Conservation (phyloP, 768 basidiomycete genomes). For the Krasilnikovozyma curviuscula region DNA sequence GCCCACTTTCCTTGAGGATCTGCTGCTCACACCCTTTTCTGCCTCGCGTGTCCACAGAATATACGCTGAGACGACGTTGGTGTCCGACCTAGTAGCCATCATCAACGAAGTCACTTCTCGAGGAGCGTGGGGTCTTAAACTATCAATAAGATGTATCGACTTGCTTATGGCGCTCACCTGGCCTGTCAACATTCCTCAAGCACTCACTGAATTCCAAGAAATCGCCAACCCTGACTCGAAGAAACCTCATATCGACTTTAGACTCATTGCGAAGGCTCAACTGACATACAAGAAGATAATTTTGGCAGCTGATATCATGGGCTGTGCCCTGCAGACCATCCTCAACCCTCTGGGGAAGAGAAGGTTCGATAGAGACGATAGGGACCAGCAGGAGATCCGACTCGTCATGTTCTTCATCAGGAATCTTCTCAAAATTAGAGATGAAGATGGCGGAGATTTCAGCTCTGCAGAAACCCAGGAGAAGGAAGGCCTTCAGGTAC, state of each 20-base stretch:
- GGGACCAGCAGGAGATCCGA: conserved; percentile 71
- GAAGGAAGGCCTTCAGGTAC: conserved; percentile 49
- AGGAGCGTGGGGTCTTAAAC: conserved; percentile 21
- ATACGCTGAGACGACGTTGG: conserved; percentile 1
- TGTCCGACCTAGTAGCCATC: conserved; percentile 8
- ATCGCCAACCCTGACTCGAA: conserved; percentile 52
- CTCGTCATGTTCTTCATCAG: conserved; percentile 74
- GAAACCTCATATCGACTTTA: conserved; percentile 85
- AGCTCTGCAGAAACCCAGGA: conserved; percentile 62
- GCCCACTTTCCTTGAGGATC: no score
- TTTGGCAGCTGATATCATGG: conserved; percentile 44
- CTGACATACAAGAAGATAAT: conserved; percentile 72
- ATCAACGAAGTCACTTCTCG: conserved; percentile 22
- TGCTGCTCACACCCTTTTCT: no score
- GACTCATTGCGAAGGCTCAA: conserved; percentile 59
- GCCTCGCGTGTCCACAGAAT: no score
- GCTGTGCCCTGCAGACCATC: conserved; percentile 2
- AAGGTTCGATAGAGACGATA: conserved; percentile 33
- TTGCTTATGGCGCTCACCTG: conserved; percentile 94
- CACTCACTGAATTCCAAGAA: conserved; percentile 68
- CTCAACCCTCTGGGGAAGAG: conserved; percentile 14
- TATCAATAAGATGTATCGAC: conserved; percentile 31
- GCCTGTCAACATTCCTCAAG: conserved; percentile 91
- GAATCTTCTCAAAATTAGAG: conserved; percentile 86
- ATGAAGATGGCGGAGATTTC: conserved; percentile 51